Conservation (phyloP, 768 basidiomycete genomes). For the Tulasnella sp. region DNA sequence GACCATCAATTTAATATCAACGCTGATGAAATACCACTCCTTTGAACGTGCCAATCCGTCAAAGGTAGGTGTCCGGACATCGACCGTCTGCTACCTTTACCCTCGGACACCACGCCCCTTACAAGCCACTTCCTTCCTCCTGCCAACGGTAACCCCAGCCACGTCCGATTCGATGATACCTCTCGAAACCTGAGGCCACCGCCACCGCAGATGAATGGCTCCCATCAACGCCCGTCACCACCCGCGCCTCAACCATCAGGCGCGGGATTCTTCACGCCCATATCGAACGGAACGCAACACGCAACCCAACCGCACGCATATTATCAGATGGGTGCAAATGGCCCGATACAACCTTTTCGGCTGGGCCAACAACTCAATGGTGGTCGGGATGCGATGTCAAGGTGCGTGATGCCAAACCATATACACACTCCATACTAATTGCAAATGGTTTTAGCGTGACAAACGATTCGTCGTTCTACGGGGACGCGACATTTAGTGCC, state of each 20-base stretch:
- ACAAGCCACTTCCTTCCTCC: slow-evolving; percentile 21
- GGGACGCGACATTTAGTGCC: slow-evolving; percentile 6
- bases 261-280: slow-evolving; percentile 64
- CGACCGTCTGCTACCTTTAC: slow-evolving; percentile 61
- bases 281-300: slow-evolving; percentile 45
- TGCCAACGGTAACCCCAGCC: slow-evolving; percentile 6
- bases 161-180: slow-evolving; percentile 8
- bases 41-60: not conserved
- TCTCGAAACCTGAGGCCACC: not conserved
- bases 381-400: slow-evolving; percentile 53
- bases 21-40: no score
- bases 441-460: not conserved
- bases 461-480: slow-evolving; percentile 11
- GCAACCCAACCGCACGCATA: slow-evolving; percentile 26
- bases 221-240: slow-evolving; percentile 24
- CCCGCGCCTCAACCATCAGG: slow-evolving; percentile 48
- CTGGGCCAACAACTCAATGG: not conserved
- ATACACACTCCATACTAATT: no score
- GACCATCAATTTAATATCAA: slow-evolving; percentile 17
- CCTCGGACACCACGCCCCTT: slow-evolving; percentile 40
- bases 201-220: slow-evolving; percentile 8
- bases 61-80: slow-evolving; percentile 60
- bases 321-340: not conserved
- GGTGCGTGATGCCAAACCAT: no score
- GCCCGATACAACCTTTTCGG: not conserved